Percentiles rank a stretch among this genome's conserved stretches.
Evolutionary conservation across 352 stramenopile genomes (phyloP).

Genomic region (Phytophthora pini): DNA sequence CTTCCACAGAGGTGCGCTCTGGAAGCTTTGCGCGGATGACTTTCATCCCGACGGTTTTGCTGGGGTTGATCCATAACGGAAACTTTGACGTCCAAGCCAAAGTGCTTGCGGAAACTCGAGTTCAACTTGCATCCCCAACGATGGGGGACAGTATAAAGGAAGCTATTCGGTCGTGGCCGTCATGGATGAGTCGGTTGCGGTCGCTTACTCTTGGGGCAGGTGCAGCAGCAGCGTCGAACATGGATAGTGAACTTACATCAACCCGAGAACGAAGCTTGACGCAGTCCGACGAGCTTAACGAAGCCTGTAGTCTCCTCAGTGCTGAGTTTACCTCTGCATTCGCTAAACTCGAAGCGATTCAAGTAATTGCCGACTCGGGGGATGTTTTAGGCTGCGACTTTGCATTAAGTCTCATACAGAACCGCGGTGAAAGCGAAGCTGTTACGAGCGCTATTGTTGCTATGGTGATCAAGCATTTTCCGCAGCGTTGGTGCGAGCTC

Average conservation of each 20-base stretch:
- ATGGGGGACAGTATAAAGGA: constrained; percentile 66
- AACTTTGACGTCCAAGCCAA: constrained; percentile 60
- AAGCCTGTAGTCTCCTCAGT: constrained; percentile 61
- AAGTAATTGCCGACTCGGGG: constrained; percentile 48
- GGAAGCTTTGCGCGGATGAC: constrained; percentile 61
- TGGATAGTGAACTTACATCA: constrained; percentile 4
- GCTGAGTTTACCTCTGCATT: constrained; percentile 50
- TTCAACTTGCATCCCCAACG: constrained; percentile 48
- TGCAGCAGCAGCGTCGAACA: constrained; percentile 20
- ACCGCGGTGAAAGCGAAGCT: constrained; percentile 37
- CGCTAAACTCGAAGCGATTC: constrained; percentile 63
- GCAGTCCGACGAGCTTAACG: constrained; percentile 52
- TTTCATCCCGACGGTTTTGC: constrained; percentile 62
- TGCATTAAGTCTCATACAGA: constrained; percentile 64
- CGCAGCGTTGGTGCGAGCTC: constrained; percentile 49
- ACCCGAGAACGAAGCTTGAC: constrained; percentile 25
- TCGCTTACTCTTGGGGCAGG: constrained; percentile 36
- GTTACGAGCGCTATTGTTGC: constrained; percentile 60
- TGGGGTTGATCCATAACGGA: constrained; percentile 54
- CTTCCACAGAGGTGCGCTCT: constrained; percentile 25
- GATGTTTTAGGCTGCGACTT: constrained; percentile 64
- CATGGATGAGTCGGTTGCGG: constrained; percentile 64
- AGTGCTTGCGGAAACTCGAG: constrained; percentile 63
- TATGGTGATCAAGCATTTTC: constrained; percentile 59
- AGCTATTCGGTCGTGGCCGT: constrained; percentile 75